phyloP scores from a whole-genome alignment of 176 grass and related monocot species.

The sorghum (Sorghum bicolor) region Sorghum_bicolor_NCBIv3 NC_012870.2:7448501-7449000 shows the following conservation, averaged over 20 bases:
- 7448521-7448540: constrained; percentile 90
- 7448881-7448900: background rate
- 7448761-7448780: constrained; percentile 76
- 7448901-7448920: background rate
- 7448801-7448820: constrained; percentile 64
- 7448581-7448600: constrained; percentile 19
- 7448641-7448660: constrained; percentile 69
- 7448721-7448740: constrained; percentile 96
- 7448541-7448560: constrained; percentile 64
- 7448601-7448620: background rate
- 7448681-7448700: constrained; percentile 98
- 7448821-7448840: constrained; percentile 4
- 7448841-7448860: background rate
- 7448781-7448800: constrained; percentile 69
- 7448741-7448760: constrained; percentile 94
- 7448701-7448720: constrained; percentile 88
- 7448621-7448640: background rate
- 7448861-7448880: background rate
- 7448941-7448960: constrained; percentile 51
- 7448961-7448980: constrained; percentile 83
- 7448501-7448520: constrained; percentile 66
- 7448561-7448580: constrained; percentile 29
- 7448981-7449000: constrained; percentile 87
- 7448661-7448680: constrained; percentile 93
- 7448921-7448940: background rate